A percentile compares a stretch with the other conserved stretches of the same genome.
phyloP scores from a whole-genome alignment of 225 moss, liverwort and hornwort genomes.

The Pseudoscleropodium purum region DNA sequence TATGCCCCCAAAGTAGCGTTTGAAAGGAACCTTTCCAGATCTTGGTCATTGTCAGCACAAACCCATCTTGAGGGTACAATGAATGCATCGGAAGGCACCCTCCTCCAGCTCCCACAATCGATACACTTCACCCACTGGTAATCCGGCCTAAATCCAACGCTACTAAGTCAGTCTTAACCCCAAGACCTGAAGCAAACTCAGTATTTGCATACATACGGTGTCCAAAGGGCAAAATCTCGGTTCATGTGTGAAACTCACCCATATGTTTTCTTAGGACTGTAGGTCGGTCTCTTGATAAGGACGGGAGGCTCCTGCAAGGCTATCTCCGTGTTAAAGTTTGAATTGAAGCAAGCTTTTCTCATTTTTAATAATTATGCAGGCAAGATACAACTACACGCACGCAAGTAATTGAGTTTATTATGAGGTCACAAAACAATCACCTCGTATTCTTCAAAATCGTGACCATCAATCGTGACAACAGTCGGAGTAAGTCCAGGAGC shows the following conservation, averaged over 20 bases:
- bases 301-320: conserved; percentile 86
- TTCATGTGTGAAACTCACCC: conserved; percentile 43
- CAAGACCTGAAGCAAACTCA: background rate
- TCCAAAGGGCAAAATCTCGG: background rate
- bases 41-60: conserved; percentile 75
- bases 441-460: conserved; percentile 97
- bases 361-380: background rate
- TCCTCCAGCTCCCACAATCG: conserved; percentile 88
- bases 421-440: conserved; percentile 14
- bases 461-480: conserved; percentile 79
- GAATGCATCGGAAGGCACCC: conserved; percentile 57
- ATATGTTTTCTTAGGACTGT: conserved; percentile 27
- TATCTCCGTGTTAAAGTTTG: background rate
- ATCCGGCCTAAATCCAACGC: conserved; percentile 44
- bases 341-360: background rate
- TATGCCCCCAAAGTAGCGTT: background rate
- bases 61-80: conserved; percentile 73
- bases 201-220: background rate
- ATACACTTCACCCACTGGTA: conserved; percentile 93
- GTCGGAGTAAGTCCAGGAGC: conserved; percentile 72
- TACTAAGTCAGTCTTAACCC: background rate
- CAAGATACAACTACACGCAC: background rate
- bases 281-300: conserved; percentile 53
- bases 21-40: conserved; percentile 51
- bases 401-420: background rate